Percentiles rank a stretch among this genome's conserved stretches.
phyloP scores from a whole-genome alignment of 768 basidiomycete species.

The Rickenella mellea region DNA sequence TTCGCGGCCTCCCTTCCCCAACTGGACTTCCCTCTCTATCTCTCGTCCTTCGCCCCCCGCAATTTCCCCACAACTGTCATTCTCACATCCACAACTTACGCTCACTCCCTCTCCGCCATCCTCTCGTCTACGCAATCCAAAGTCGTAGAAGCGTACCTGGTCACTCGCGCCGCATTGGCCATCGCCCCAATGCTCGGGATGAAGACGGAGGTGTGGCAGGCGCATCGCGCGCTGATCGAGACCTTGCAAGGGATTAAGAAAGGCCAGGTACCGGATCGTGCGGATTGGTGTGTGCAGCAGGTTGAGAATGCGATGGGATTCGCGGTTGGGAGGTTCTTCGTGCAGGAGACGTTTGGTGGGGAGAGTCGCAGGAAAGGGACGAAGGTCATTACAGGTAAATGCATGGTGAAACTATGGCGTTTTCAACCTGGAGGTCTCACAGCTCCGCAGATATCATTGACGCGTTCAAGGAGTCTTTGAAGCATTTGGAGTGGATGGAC shows the following conservation, averaged over 20 bases:
- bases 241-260: constrained; percentile 76
- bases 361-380: constrained; percentile 75
- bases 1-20: constrained; percentile 63
- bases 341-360: constrained; percentile 71
- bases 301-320: constrained; percentile 79
- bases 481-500: constrained; percentile 87
- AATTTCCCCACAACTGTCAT: constrained; percentile 69
- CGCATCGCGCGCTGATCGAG: constrained; percentile 61
- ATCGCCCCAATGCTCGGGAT: constrained; percentile 66
- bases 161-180: constrained; percentile 61
- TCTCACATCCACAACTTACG: constrained; percentile 74
- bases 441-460: constrained; percentile 56
- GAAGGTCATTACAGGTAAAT: constrained; percentile 67
- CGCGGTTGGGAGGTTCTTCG: constrained; percentile 83
- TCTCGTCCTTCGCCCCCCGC: constrained; percentile 76
- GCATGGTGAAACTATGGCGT: neutral
- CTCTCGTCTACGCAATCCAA: constrained; percentile 57
- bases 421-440: neutral
- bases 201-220: constrained; percentile 72
- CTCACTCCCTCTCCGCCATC: constrained; percentile 55
- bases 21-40: constrained; percentile 78
- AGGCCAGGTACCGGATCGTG: constrained; percentile 74
- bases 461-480: constrained; percentile 73
- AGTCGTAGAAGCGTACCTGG: constrained; percentile 80
- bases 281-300: constrained; percentile 69